A percentile compares a stretch with the other conserved stretches of the same genome.
These are phyloP conservation scores for Ulmus americana DNA, from an alignment of 331 rosid species.

Conservation along the genomic window DNA sequence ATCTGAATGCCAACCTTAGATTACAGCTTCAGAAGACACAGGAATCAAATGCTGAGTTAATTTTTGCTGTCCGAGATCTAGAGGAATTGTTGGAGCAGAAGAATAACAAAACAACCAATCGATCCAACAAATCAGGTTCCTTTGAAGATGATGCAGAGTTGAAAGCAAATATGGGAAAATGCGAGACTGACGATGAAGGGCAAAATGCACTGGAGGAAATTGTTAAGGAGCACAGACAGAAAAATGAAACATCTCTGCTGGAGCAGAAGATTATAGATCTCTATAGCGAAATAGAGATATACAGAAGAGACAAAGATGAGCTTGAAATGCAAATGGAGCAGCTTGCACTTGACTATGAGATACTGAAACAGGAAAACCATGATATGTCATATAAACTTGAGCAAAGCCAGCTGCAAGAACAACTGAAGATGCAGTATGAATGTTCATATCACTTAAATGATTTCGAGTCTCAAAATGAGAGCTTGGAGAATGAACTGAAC, in stretches of 20 bases:
- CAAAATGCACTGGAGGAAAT: constrained; percentile 71
- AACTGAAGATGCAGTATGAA: constrained; percentile 66
- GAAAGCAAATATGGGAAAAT: constrained; percentile 32
- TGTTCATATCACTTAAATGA: constrained; percentile 48
- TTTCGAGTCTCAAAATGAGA: constrained; percentile 50
- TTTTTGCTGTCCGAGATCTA: constrained; percentile 78
- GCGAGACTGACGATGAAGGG: constrained; percentile 50
- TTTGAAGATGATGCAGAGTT: constrained; percentile 30
- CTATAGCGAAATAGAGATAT: constrained; percentile 65
- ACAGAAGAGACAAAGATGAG: constrained; percentile 80
- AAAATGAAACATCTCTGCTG: constrained; percentile 47
- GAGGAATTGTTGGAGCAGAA: constrained; percentile 87
- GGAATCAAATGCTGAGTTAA: constrained; percentile 80
- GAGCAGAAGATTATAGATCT: constrained; percentile 71
- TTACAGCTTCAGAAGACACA: constrained; percentile 83
- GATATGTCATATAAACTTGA: constrained; percentile 56
- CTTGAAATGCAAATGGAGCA: constrained; percentile 89
- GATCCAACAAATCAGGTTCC: constrained; percentile 18
- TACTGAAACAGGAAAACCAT: constrained; percentile 91
- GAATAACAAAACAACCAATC: constrained; percentile 31
- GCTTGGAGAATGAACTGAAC: constrained; percentile 66
- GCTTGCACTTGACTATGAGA: constrained; percentile 90
- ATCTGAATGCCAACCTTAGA: constrained; percentile 64
- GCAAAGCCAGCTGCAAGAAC: constrained; percentile 84
- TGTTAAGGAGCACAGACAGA: constrained; percentile 43